phyloP scores from a whole-genome alignment of 495 filamentous ascomycete genomes.

The Acidiella bohemica region DNA sequence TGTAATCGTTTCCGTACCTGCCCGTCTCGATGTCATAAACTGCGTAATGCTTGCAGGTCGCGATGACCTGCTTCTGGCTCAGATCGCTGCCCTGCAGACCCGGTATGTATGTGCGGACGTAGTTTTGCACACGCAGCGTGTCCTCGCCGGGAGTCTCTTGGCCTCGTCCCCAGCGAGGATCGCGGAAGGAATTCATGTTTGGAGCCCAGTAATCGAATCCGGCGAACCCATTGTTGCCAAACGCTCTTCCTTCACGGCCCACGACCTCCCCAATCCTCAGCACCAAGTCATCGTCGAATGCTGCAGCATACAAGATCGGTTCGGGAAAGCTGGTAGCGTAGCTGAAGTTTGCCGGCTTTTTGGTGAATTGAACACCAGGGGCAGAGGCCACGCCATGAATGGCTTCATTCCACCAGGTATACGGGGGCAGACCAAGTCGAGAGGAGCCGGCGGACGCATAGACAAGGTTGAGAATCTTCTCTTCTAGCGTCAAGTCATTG shows the following conservation, averaged over 20 bases:
- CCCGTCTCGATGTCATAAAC: slow-evolving; percentile 3
- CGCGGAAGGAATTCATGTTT: slow-evolving; percentile 44
- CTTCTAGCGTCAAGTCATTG: slow-evolving; percentile 32
- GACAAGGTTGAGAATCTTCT: slow-evolving; percentile 45
- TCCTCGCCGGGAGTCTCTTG: slow-evolving; percentile 47
- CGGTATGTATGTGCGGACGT: slow-evolving; percentile 37
- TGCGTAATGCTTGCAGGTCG: slow-evolving; percentile 11
- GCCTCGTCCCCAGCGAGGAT: slow-evolving; percentile 47
- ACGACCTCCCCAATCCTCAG: slow-evolving; percentile 43
- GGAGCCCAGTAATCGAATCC: slow-evolving; percentile 54
- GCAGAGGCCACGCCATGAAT: slow-evolving; percentile 43
- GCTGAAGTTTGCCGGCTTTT: slow-evolving; percentile 31
- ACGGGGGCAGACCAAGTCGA: slow-evolving; percentile 42
- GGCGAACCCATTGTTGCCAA: slow-evolving; percentile 44
- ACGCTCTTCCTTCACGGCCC: slow-evolving; percentile 50
- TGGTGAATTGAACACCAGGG: slow-evolving; percentile 39
- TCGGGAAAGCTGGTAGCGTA: slow-evolving; percentile 51
- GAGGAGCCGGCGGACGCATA: slow-evolving; percentile 41
- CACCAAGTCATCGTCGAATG: slow-evolving; percentile 48
- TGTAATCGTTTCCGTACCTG: slow-evolving; percentile 12
- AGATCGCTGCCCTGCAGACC: slow-evolving; percentile 10
- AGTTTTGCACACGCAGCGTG: slow-evolving; percentile 39
- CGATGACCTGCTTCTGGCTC: slow-evolving; percentile 3
- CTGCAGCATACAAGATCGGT: slow-evolving; percentile 45
- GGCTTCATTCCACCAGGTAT: slow-evolving; percentile 41